Evolutionary conservation across 2,329 filamentous ascomycete genomes (phyloP).

Genomic region (Amauroascus niger): DNA sequence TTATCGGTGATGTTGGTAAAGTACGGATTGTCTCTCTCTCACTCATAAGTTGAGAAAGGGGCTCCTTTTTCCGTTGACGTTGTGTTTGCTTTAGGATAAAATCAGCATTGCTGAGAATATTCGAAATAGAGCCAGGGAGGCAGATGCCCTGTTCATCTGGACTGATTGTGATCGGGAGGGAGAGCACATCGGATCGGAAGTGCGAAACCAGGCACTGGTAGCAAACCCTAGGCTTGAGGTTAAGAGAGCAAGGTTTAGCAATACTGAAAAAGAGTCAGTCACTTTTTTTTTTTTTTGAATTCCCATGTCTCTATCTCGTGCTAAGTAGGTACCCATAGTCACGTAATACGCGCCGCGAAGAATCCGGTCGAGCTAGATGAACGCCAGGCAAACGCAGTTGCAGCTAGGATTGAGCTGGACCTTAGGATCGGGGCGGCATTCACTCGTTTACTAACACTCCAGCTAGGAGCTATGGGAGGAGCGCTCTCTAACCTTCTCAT

Average conservation of each 20-base stretch:
- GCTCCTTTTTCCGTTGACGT: neutral
- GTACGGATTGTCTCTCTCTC: slow-evolving; percentile 40
- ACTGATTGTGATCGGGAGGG: slow-evolving; percentile 97
- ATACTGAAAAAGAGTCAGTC: slow-evolving; percentile 77
- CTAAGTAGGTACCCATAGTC: slow-evolving; percentile 42
- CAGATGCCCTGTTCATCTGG: slow-evolving; percentile 84
- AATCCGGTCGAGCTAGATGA: slow-evolving; percentile 72
- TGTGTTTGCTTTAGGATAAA: slow-evolving; percentile 52
- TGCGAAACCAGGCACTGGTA: slow-evolving; percentile 66
- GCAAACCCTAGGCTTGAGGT: slow-evolving; percentile 66
- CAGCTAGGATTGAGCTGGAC: slow-evolving; percentile 83
- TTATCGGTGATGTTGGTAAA: slow-evolving; percentile 57
- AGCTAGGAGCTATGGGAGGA: slow-evolving; percentile 61
- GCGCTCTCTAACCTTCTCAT: slow-evolving; percentile 56
- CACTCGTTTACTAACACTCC: slow-evolving; percentile 75
- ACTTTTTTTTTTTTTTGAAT: no score
- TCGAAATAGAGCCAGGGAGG: slow-evolving; percentile 60
- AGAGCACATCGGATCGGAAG: slow-evolving; percentile 89
- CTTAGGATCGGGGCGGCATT: slow-evolving; percentile 87
- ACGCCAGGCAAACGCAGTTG: slow-evolving; percentile 75
- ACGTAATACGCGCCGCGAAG: slow-evolving; percentile 74
- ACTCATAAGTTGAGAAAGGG: no score
- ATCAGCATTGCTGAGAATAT: slow-evolving; percentile 78
- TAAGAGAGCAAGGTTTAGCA: slow-evolving; percentile 85
- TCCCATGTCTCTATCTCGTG: neutral